Percentiles rank a stretch among this genome's conserved stretches.
phyloP scores from a whole-genome alignment of 2,329 filamentous ascomycete species.

The Fusarium pseudoanthophilum region DNA sequence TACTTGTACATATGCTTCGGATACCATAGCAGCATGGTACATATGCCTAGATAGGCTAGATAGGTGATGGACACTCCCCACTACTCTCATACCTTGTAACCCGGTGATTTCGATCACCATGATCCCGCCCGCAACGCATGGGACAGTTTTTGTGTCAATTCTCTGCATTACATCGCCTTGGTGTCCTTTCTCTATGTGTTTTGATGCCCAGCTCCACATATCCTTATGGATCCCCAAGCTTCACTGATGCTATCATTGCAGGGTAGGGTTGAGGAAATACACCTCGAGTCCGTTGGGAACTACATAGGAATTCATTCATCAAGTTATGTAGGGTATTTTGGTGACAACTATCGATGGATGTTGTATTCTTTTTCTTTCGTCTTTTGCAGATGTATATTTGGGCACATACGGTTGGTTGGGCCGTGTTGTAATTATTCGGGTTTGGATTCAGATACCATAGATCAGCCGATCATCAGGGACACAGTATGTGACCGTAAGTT shows the following conservation, averaged over 20 bases:
- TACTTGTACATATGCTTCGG: not conserved
- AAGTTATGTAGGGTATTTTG: not conserved
- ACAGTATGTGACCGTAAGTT: not conserved
- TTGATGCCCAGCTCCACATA: not conserved
- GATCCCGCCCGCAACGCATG: conserved; percentile 20
- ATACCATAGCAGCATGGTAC: not conserved
- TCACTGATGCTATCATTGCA: not conserved
- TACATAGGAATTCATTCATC: not conserved
- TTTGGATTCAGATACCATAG: not conserved
- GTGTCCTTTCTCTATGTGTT: not conserved
- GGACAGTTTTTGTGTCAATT: conserved; percentile 1
- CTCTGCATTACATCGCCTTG: not conserved
- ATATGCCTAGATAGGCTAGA: not conserved
- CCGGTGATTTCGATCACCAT: conserved; percentile 32
- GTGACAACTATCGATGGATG: not conserved
- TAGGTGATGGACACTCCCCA: not conserved
- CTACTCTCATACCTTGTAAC: not conserved
- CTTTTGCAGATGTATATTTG: not conserved
- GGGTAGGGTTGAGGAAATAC: conserved; percentile 2
- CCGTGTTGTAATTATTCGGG: not conserved
- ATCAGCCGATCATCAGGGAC: not conserved
- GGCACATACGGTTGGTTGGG: too few relatives aligned
- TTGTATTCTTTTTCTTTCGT: not conserved
- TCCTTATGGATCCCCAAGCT: conserved; percentile 6
- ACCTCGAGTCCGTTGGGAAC: not conserved